Conservation (phyloP, 2,329 filamentous ascomycete species). For the Scedosporium dehoogii region DNA sequence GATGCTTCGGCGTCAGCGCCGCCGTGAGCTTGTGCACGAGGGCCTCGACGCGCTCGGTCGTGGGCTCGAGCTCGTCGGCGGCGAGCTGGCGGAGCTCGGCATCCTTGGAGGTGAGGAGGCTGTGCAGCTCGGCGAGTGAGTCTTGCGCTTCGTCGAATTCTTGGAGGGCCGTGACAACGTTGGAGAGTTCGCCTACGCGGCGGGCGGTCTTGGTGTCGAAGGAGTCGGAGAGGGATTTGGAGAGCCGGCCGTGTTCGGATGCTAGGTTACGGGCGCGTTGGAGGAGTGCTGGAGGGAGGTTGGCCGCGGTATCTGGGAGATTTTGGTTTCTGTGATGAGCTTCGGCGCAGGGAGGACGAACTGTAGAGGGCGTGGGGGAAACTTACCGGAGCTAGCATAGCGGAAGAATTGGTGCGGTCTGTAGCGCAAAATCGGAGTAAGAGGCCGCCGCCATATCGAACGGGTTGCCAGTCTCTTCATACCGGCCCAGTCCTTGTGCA, state of each 20-base stretch:
- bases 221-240: slow-evolving; percentile 34
- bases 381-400: not conserved
- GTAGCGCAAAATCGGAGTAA: not conserved
- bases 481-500: not conserved
- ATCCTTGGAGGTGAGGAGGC: slow-evolving; percentile 41
- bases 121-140: slow-evolving; percentile 42
- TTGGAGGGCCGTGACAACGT: slow-evolving; percentile 45
- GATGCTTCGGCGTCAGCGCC: slow-evolving; percentile 75
- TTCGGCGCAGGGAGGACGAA: not conserved
- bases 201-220: slow-evolving; percentile 51
- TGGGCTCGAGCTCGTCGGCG: slow-evolving; percentile 67
- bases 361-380: not conserved
- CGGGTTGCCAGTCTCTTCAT: not conserved
- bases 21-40: slow-evolving; percentile 62
- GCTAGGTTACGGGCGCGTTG: slow-evolving; percentile 48
- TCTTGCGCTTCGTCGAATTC: slow-evolving; percentile 47
- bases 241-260: slow-evolving; percentile 47
- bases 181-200: slow-evolving; percentile 50
- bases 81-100: slow-evolving; percentile 69
- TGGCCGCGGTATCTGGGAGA: slow-evolving; percentile 17
- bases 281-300: slow-evolving; percentile 45
- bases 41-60: slow-evolving; percentile 47
- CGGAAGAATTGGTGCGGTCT: not conserved
- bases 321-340: not conserved
- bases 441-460: not conserved